phyloP scores from a whole-genome alignment of 1,284 basidiomycete species.

The Cryptococcus sp. region DNA sequence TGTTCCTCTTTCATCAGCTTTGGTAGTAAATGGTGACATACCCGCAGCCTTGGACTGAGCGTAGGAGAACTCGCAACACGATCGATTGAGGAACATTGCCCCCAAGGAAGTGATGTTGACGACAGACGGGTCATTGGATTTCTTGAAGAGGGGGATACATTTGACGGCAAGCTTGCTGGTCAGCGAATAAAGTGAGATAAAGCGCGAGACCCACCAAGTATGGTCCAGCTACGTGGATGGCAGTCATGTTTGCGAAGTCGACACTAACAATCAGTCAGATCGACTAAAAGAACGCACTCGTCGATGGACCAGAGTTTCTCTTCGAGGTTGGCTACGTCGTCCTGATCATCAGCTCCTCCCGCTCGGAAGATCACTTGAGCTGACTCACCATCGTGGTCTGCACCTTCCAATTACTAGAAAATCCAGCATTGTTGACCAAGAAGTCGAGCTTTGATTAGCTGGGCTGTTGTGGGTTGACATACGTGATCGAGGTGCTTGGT shows the following conservation, averaged over 20 bases:
- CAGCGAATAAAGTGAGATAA: background rate
- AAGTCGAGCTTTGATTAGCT: constrained; percentile 20
- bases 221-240: constrained; percentile 25
- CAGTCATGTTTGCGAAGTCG: constrained; percentile 33
- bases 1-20: constrained; percentile 15
- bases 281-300: constrained; percentile 16
- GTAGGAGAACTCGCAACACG: constrained; percentile 30
- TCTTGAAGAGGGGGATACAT: constrained; percentile 26
- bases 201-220: constrained; percentile 11
- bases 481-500: constrained; percentile 21
- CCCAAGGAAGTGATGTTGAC: constrained; percentile 32
- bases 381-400: constrained; percentile 11
- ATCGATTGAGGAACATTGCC: constrained; percentile 24
- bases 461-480: background rate
- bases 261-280: constrained; percentile 8
- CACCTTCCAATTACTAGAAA: constrained; percentile 23
- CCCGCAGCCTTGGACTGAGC: constrained; percentile 33
- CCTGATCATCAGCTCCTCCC: constrained; percentile 5
- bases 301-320: constrained; percentile 30
- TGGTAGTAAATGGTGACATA: background rate
- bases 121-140: constrained; percentile 22
- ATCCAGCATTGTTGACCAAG: constrained; percentile 34
- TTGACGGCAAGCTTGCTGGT: constrained; percentile 9
- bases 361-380: no score
- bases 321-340: constrained; percentile 13